These are phyloP conservation scores for Teratosphaeria viscida DNA, from an alignment of 2,329 filamentous ascomycete species.

Conservation along the genomic window DNA sequence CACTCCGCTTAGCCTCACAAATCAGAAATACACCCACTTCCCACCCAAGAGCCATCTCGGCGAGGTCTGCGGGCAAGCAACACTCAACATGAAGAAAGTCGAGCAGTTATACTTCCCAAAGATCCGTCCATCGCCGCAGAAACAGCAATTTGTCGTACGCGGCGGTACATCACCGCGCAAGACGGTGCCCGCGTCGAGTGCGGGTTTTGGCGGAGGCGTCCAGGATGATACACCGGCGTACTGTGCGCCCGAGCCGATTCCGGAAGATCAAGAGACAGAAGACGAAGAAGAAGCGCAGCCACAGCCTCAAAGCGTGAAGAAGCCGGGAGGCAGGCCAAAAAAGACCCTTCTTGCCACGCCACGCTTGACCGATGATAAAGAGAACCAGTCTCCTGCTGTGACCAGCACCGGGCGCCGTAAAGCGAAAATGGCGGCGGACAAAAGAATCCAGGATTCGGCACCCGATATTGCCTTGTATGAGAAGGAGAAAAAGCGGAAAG, in stretches of 20 bases:
- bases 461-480: conserved; percentile 83
- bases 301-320: conserved; percentile 5
- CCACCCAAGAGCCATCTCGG: conserved; percentile 82
- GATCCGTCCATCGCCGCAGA: conserved; percentile 14
- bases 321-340: conserved; percentile 14
- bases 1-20: conserved; percentile 60
- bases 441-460: conserved; percentile 64
- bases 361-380: conserved; percentile 42
- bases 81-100: conserved; percentile 60
- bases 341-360: conserved; percentile 20
- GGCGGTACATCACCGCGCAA: background rate
- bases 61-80: conserved; percentile 84
- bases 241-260: conserved; percentile 6
- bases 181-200: conserved; percentile 12
- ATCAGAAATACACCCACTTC: conserved; percentile 73
- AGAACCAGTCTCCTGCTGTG: conserved; percentile 71
- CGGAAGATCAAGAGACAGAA: conserved; percentile 15
- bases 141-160: conserved; percentile 1
- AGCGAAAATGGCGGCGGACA: conserved; percentile 76
- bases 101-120: conserved; percentile 56
- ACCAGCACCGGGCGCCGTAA: conserved; percentile 66
- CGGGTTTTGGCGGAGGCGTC: background rate
- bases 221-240: background rate
- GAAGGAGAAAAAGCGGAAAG: conserved; percentile 79
- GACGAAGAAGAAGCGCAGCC: conserved; percentile 8